Evolutionary conservation across 441 rosid species (phyloP).

Genomic region (Populus hybrid): DNA sequence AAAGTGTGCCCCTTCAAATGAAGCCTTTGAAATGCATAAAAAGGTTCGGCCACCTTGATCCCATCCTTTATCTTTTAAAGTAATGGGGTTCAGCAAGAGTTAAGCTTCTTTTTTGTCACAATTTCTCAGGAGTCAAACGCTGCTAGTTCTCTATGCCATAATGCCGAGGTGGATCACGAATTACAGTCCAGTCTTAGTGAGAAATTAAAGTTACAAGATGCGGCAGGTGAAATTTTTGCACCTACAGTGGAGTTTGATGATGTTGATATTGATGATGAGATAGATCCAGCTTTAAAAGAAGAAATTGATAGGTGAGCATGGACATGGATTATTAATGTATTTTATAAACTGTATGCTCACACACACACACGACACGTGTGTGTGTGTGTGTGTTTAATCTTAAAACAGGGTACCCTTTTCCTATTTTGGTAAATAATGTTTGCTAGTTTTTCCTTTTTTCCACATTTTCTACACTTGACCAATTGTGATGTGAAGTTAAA

Average conservation of each 20-base stretch:
- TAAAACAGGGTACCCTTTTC: too few relatives aligned
- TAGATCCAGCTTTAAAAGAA: conserved; percentile 85
- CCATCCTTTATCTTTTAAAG: conserved; percentile 14
- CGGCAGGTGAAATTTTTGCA: conserved; percentile 42
- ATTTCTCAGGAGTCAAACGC: conserved; percentile 47
- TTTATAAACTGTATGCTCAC: too few relatives aligned
- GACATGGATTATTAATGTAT: conserved; percentile 4
- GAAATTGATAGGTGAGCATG: conserved; percentile 70
- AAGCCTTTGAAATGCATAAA: conserved; percentile 29
- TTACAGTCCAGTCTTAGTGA: conserved; percentile 31
- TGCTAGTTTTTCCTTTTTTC: too few relatives aligned
- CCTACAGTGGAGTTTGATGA: conserved; percentile 61
- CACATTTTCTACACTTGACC: too few relatives aligned
- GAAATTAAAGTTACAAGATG: conserved; percentile 40
- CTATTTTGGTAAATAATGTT: too few relatives aligned
- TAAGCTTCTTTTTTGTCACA: not conserved
- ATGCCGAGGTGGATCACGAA: conserved; percentile 33
- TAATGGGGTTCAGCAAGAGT: not conserved
- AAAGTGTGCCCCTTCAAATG: conserved; percentile 37
- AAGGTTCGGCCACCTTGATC: conserved; percentile 39
- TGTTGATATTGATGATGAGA: conserved; percentile 72
- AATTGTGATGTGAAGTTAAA: too few relatives aligned
- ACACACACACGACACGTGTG: too few relatives aligned
- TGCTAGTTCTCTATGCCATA: conserved; percentile 31
- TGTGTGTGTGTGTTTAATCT: too few relatives aligned